phyloP scores from a whole-genome alignment of 495 filamentous ascomycete species.

The Emericellopsis terricola region DNA sequence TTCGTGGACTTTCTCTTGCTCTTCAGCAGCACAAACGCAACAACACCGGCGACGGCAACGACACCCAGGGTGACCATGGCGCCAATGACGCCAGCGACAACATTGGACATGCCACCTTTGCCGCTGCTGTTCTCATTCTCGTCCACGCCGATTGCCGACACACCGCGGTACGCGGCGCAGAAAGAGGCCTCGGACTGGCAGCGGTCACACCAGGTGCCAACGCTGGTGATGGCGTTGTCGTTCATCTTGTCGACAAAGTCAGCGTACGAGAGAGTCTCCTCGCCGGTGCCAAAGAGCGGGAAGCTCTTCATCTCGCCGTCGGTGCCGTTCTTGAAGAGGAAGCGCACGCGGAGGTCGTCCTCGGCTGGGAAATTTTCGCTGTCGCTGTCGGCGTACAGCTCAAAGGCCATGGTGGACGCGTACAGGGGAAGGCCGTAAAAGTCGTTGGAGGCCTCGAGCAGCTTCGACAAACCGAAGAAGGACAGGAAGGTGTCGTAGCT shows the following conservation, averaged over 20 bases:
- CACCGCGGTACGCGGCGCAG: constrained; percentile 28
- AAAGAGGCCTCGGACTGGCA: constrained; percentile 45
- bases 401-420: constrained; percentile 51
- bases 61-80: constrained; percentile 28
- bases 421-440: constrained; percentile 56
- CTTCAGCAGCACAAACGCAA: not conserved
- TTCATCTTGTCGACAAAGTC: constrained; percentile 43
- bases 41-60: constrained; percentile 4
- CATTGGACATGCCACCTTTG: constrained; percentile 14
- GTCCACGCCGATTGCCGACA: constrained; percentile 4
- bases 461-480: constrained; percentile 51
- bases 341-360: constrained; percentile 51
- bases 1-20: not conserved
- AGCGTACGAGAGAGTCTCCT: constrained; percentile 35
- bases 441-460: constrained; percentile 33
- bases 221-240: constrained; percentile 39
- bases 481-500: constrained; percentile 53
- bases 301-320: not conserved
- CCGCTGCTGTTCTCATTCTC: constrained; percentile 1
- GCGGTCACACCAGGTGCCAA: constrained; percentile 45
- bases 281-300: constrained; percentile 46
- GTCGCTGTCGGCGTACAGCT: constrained; percentile 44
- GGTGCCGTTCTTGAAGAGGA: constrained; percentile 30
- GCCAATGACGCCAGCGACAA: constrained; percentile 36
- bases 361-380: constrained; percentile 3